Conservation (phyloP, 495 filamentous ascomycete species). For the Filosporella fistucella region DNA sequence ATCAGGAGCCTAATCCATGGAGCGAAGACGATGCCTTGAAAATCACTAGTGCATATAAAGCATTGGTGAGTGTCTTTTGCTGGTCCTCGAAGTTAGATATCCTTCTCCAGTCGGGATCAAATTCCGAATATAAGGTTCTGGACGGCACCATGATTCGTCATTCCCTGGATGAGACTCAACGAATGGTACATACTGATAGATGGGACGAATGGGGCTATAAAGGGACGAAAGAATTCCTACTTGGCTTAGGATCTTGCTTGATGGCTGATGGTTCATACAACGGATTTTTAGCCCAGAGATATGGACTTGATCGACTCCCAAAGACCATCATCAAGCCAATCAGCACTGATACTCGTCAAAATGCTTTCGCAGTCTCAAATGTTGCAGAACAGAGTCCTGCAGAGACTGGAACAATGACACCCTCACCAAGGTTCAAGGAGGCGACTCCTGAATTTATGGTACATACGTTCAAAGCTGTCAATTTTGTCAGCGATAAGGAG, state of each 20-base stretch:
- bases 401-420: too few species aligned
- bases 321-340: neutral
- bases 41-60: slow-evolving; percentile 19
- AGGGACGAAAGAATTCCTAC: slow-evolving; percentile 17
- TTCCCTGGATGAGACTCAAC: neutral
- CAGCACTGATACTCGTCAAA: too few species aligned
- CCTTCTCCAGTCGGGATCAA: slow-evolving; percentile 2
- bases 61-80: slow-evolving; percentile 15
- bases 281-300: slow-evolving; percentile 18
- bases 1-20: slow-evolving; percentile 12
- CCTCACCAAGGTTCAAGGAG: too few species aligned
- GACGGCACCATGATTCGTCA: neutral
- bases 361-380: too few species aligned
- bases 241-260: slow-evolving; percentile 11
- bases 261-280: slow-evolving; percentile 12
- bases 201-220: slow-evolving; percentile 17
- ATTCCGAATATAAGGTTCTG: too few species aligned
- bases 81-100: slow-evolving; percentile 17
- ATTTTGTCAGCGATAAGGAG: too few species aligned
- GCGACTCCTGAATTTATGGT: neutral
- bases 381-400: too few species aligned
- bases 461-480: neutral
- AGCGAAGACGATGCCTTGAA: slow-evolving; percentile 1
- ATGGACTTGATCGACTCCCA: slow-evolving; percentile 1
- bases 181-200: slow-evolving; percentile 3